Evolutionary conservation across 2,329 filamentous ascomycete species (phyloP).

Genomic region (Drechslerella coelobrocha): DNA sequence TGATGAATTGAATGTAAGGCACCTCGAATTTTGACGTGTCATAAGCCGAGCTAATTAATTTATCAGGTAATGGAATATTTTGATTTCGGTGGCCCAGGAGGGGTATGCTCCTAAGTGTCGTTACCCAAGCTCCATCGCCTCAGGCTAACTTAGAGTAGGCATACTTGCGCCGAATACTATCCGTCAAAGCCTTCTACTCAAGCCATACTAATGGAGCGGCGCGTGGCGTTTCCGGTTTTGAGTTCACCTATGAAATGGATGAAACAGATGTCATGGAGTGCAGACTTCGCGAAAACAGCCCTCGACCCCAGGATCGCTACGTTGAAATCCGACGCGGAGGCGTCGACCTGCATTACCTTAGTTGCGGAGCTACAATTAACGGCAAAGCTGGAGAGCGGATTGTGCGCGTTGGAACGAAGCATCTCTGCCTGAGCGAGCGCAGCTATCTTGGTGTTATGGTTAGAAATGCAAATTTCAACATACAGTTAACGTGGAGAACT

Average conservation of each 20-base stretch:
- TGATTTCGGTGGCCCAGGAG: constrained; percentile 45
- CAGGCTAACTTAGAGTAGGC: constrained; percentile 22
- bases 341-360: constrained; percentile 39
- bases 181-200: constrained; percentile 46
- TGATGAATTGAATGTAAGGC: constrained; percentile 46
- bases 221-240: constrained; percentile 43
- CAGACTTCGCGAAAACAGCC: constrained; percentile 20
- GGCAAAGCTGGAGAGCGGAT: constrained; percentile 40
- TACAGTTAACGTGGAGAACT: neutral
- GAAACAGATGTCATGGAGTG: constrained; percentile 42
- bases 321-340: constrained; percentile 41
- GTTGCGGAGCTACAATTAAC: constrained; percentile 37
- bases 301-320: constrained; percentile 19
- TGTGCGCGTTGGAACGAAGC: constrained; percentile 39
- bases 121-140: neutral
- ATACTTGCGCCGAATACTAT: constrained; percentile 45
- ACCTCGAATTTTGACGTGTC: neutral
- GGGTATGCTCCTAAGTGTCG: constrained; percentile 13
- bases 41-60: constrained; percentile 5
- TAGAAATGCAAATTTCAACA: neutral
- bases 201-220: constrained; percentile 44
- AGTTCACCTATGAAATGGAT: constrained; percentile 50
- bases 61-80: constrained; percentile 48
- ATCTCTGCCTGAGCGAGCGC: constrained; percentile 44
- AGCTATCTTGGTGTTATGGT: constrained; percentile 48